These are phyloP conservation scores for Lophiotrema nucula DNA, from an alignment of 495 filamentous ascomycete species.

Conservation along the genomic window DNA sequence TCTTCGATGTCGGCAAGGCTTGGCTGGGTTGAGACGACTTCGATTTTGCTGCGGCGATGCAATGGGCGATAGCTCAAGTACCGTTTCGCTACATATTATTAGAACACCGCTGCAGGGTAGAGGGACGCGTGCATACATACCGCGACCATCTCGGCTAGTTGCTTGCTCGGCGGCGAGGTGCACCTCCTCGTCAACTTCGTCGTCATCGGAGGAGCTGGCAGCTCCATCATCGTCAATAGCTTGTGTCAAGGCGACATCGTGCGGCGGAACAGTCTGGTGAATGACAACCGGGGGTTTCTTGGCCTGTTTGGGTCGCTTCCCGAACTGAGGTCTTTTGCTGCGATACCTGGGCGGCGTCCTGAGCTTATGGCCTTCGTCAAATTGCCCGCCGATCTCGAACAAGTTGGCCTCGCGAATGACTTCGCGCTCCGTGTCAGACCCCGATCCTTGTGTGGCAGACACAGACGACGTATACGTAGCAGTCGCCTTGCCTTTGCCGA, in stretches of 20 bases:
- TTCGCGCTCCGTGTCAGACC: slow-evolving; percentile 12
- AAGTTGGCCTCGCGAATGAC: neutral
- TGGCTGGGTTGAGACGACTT: no score
- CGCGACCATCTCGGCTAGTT: neutral
- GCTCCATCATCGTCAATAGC: neutral
- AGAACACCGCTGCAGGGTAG: no score
- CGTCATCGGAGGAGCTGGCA: neutral
- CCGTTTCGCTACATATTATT: no score
- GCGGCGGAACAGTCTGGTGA: no score
- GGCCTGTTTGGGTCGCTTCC: neutral
- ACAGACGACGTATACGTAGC: slow-evolving; percentile 16
- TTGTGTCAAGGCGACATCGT: no score
- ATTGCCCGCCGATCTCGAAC: no score
- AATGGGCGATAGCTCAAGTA: no score
- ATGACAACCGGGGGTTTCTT: slow-evolving; percentile 23
- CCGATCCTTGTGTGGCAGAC: slow-evolving; percentile 24
- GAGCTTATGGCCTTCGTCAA: no score
- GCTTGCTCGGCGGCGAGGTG: neutral
- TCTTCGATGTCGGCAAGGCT: no score
- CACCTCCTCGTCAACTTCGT: neutral
- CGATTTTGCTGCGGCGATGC: no score
- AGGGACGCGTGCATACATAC: neutral
- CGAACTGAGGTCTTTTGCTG: no score
- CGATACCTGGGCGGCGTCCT: neutral
- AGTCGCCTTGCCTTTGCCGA: slow-evolving; percentile 15